Conservation (phyloP, 345 rosid genomes). For the Sapria himalayana region DNA sequence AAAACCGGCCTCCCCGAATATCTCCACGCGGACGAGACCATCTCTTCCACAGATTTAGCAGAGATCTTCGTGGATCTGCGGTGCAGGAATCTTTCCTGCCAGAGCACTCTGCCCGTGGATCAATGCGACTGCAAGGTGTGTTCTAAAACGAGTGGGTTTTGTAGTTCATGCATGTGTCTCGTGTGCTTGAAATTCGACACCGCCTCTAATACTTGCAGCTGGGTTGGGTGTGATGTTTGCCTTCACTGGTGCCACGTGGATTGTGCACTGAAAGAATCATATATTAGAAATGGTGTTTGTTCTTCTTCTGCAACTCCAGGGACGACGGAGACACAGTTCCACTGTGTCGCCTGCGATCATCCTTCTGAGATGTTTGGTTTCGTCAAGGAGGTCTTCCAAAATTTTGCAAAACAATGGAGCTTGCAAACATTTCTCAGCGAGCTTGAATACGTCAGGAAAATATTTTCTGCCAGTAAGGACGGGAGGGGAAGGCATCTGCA, state of each 20-base stretch:
- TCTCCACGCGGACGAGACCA: constrained; percentile 30
- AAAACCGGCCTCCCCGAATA: constrained; percentile 49
- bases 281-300: constrained; percentile 55
- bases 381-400: constrained; percentile 81
- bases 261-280: constrained; percentile 62
- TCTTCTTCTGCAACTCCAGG: constrained; percentile 35
- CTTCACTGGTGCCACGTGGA: constrained; percentile 97
- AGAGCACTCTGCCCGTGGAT: constrained; percentile 58
- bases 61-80: constrained; percentile 64
- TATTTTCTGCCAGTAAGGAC: constrained; percentile 68
- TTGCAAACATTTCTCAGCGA: constrained; percentile 47
- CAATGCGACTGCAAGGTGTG: constrained; percentile 93
- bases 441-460: constrained; percentile 71
- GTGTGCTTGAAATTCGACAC: constrained; percentile 79
- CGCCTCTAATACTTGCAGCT: constrained; percentile 89
- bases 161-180: constrained; percentile 91
- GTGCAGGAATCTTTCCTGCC: constrained; percentile 65
- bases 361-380: constrained; percentile 99
- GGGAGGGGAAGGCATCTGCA: constrained; percentile 54
- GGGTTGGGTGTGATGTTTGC: constrained; percentile 98
- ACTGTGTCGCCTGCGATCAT: constrained; percentile 83
- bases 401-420: constrained; percentile 66
- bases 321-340: constrained; percentile 67
- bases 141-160: constrained; percentile 62
- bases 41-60: constrained; percentile 54